Evolutionary conservation across 352 stramenopile genomes (phyloP).

Genomic region (Phytophthora agathidicida): DNA sequence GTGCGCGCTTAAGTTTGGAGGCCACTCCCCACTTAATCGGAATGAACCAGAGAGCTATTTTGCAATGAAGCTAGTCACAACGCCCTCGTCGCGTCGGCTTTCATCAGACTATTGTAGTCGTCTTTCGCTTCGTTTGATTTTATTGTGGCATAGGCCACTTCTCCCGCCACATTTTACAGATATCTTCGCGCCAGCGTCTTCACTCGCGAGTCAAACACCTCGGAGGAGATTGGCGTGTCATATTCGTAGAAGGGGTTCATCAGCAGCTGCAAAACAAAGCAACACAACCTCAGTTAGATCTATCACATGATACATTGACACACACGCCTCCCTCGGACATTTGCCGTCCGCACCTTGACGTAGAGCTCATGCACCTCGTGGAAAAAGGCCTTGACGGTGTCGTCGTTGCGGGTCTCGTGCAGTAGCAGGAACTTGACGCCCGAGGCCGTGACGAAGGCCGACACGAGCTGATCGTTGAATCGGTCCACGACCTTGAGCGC

Average conservation of each 20-base stretch:
- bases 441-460: slow-evolving; percentile 95
- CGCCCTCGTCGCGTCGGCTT: slow-evolving; percentile 17
- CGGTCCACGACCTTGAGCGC: slow-evolving; percentile 93
- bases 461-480: slow-evolving; percentile 98
- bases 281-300: slow-evolving; percentile 10
- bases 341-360: slow-evolving; percentile 86
- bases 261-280: slow-evolving; percentile 73
- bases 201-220: slow-evolving; percentile 93
- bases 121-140: neutral
- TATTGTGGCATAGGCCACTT: neutral
- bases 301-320: neutral
- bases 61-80: slow-evolving; percentile 55
- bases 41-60: slow-evolving; percentile 60
- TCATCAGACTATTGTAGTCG: slow-evolving; percentile 11
- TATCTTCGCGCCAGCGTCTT: slow-evolving; percentile 90
- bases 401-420: slow-evolving; percentile 94
- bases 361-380: slow-evolving; percentile 98
- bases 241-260: slow-evolving; percentile 98
- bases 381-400: slow-evolving; percentile 97
- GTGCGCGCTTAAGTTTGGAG: slow-evolving; percentile 73
- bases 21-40: slow-evolving; percentile 35
- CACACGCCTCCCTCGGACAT: neutral
- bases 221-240: slow-evolving; percentile 93
- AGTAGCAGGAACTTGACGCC: slow-evolving; percentile 97
- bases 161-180: slow-evolving; percentile 47